phyloP scores from a whole-genome alignment of 2,329 filamentous ascomycete genomes.

The Sporothrix curviconia region DNA sequence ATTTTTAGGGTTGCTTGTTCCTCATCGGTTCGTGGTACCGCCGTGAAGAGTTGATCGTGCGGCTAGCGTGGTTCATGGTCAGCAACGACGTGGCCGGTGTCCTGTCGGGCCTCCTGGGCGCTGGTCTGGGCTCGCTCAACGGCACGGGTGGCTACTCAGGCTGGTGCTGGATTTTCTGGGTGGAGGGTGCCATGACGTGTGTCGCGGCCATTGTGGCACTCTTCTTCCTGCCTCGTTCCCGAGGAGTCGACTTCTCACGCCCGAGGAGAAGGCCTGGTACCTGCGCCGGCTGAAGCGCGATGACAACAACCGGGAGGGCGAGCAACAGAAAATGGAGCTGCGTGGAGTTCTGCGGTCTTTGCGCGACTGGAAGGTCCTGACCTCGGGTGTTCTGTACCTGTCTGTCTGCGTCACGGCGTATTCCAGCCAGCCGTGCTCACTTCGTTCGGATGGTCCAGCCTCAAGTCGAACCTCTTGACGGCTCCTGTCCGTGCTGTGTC shows the following conservation, averaged over 20 bases:
- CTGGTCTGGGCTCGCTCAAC: not conserved
- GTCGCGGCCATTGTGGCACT: not conserved
- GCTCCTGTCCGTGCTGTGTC: not conserved
- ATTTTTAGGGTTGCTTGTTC: constrained; percentile 63
- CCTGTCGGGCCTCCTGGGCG: not conserved
- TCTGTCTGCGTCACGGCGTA: not conserved
- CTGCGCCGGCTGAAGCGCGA: not conserved
- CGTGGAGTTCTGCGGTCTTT: not conserved
- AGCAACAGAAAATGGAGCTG: not conserved
- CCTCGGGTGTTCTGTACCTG: not conserved
- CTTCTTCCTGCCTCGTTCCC: not conserved
- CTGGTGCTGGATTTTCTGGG: not conserved
- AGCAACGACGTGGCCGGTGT: not conserved
- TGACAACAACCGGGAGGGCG: not conserved
- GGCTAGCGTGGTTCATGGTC: constrained; percentile 1
- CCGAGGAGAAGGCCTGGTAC: not conserved
- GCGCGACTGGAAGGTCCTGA: not conserved
- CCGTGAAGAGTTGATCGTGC: constrained; percentile 43
- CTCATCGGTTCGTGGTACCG: constrained; percentile 59
- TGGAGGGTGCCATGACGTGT: not conserved
- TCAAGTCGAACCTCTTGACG: not conserved
- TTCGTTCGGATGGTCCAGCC: not conserved
- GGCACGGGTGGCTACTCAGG: not conserved
- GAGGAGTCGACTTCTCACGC: not conserved
- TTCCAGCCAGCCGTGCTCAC: not conserved